Evolutionary conservation across 2,329 filamentous ascomycete species (phyloP).

Genomic region (Spiromastix sp.): DNA sequence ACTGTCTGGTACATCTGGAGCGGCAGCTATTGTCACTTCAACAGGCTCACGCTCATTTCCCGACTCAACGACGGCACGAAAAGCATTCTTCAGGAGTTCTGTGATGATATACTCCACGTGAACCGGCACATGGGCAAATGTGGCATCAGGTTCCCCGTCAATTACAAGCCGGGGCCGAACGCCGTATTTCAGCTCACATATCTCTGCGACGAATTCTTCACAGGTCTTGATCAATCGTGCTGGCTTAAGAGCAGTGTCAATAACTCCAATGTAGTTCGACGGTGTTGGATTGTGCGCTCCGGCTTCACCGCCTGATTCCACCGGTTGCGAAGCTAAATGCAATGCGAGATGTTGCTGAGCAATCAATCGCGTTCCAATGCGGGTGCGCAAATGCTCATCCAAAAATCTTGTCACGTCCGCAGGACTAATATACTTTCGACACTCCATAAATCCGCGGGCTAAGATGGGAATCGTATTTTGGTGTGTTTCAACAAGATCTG

Average conservation of each 20-base stretch:
- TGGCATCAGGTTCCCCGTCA: slow-evolving; percentile 76
- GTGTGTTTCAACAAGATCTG: slow-evolving; percentile 91
- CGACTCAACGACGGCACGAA: slow-evolving; percentile 82
- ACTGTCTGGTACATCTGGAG: slow-evolving; percentile 40
- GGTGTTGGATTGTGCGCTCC: slow-evolving; percentile 11
- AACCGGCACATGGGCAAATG: slow-evolving; percentile 87
- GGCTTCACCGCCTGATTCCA: slow-evolving; percentile 42
- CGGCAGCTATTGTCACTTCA: slow-evolving; percentile 80
- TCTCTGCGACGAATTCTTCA: slow-evolving; percentile 84
- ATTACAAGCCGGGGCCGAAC: slow-evolving; percentile 71
- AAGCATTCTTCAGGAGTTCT: slow-evolving; percentile 92
- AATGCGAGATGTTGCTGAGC: slow-evolving; percentile 95
- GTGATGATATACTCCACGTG: slow-evolving; percentile 97
- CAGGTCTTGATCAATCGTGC: slow-evolving; percentile 73
- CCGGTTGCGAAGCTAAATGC: slow-evolving; percentile 64
- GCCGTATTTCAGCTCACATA: slow-evolving; percentile 93
- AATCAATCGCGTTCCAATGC: slow-evolving; percentile 87
- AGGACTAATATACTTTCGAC: slow-evolving; percentile 75
- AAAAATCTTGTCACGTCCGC: slow-evolving; percentile 81
- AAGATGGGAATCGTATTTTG: slow-evolving; percentile 89
- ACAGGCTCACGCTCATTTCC: slow-evolving; percentile 71
- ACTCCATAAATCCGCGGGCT: slow-evolving; percentile 86
- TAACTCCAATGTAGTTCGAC: slow-evolving; percentile 78
- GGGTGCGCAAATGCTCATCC: slow-evolving; percentile 83
- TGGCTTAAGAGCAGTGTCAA: slow-evolving; percentile 80